Evolutionary conservation across 768 basidiomycete species (phyloP), one percentile per base, ranked within the genome.

Genomic region (Tricholoma furcatifolium): DNA sequence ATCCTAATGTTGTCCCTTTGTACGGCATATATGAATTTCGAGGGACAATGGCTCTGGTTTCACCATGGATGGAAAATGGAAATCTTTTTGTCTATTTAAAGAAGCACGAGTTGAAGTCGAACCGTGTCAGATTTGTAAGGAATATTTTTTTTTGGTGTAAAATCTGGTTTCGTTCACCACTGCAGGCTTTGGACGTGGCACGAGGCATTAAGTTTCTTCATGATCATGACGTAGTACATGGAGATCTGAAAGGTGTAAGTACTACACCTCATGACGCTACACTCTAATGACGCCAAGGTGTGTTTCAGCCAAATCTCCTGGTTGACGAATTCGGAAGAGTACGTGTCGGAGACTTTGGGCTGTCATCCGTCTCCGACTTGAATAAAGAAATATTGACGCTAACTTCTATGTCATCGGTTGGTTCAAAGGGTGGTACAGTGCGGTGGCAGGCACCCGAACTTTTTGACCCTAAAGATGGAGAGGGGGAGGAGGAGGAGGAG

Each of bases 381-480:
- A n/a, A 62, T 30, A 32, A 27, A 14, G 36, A 53, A 14, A 56
- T 54, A 7, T 11, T 57, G n/a, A 21, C 46, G 14, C 47, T 50
- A 45, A 52, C 5, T 3, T 6, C 23, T 6, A 18, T 21, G 9
- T 31, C 47, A 0, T 15, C n/a, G 11, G 44, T 23, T 12, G 15
- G 31, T 21, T 40, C 44, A 6, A 18, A 8, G 8, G 38, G 10
- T 17, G 27, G 53, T 4, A 51, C 43, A n/a, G 40, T 30, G 14
- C 38, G 32, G 2, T 53, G 52, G 52, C 52, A 48, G 10, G 45
- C 52, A 6, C 42, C 46, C 2, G 53, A 54, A 35, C 18, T 45
- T 10, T 40, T 52, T 4, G 51, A 46, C 20, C 51, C 35, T 1
- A 43, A 38, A 20, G 15, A 17, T 8, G 43, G 20, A 3, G n/a